These are phyloP conservation scores for Polyporus arcularius DNA, from an alignment of 768 basidiomycete species.

Conservation along the genomic window DNA sequence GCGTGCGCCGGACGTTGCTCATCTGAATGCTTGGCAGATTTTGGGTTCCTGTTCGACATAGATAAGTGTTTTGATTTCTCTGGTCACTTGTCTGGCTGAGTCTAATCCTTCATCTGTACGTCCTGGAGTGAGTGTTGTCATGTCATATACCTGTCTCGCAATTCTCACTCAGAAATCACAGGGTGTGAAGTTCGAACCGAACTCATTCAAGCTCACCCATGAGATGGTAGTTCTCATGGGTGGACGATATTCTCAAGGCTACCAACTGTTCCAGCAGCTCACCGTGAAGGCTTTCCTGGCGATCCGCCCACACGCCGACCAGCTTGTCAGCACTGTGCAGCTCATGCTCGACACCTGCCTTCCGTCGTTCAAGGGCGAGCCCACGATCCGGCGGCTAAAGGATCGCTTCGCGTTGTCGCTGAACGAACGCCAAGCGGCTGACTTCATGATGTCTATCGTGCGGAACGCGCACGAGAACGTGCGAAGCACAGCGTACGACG, in stretches of 20 bases:
- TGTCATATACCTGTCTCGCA: not conserved
- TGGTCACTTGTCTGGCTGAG: slow-evolving; percentile 29
- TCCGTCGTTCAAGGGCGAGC: slow-evolving; percentile 96
- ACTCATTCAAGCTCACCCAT: slow-evolving; percentile 96
- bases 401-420: slow-evolving; percentile 85
- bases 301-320: slow-evolving; percentile 90
- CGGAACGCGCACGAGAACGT: slow-evolving; percentile 95
- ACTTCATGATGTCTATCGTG: slow-evolving; percentile 88
- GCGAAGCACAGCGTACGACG: slow-evolving; percentile 91
- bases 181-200: slow-evolving; percentile 99
- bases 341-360: slow-evolving; percentile 95
- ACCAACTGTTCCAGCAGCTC: slow-evolving; percentile 89
- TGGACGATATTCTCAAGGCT: slow-evolving; percentile 91
- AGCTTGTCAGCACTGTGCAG: slow-evolving; percentile 83
- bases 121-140: slow-evolving; percentile 59
- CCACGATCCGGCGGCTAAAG: slow-evolving; percentile 81
- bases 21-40: slow-evolving; percentile 55
- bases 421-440: slow-evolving; percentile 89
- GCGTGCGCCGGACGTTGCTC: not conserved
- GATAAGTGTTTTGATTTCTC: slow-evolving; percentile 62
- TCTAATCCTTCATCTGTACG: slow-evolving; percentile 42
- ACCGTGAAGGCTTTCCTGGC: slow-evolving; percentile 97
- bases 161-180: slow-evolving; percentile 29
- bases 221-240: slow-evolving; percentile 99
- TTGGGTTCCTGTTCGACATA: slow-evolving; percentile 97